Conservation (phyloP, 768 basidiomycete genomes). For the Pisolithus albus region DNA sequence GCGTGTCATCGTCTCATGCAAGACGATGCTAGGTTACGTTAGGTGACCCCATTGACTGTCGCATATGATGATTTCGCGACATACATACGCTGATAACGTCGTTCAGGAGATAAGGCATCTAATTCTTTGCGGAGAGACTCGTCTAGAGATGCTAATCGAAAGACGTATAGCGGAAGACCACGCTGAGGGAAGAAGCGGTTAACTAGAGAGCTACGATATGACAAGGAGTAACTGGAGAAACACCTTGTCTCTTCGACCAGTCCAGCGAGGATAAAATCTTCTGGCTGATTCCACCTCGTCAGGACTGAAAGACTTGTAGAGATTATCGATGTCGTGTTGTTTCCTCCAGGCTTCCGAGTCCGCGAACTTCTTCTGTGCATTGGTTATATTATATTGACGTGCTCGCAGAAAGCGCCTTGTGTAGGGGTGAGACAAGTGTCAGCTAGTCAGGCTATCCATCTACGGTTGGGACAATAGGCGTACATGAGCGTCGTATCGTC, state of each 20-base stretch:
- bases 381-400: conserved; percentile 52
- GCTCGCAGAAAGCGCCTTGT: conserved; percentile 77
- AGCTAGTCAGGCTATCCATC: not conserved
- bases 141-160: conserved; percentile 56
- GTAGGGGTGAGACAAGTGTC: not conserved
- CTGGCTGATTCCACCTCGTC: conserved; percentile 55
- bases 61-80: conserved; percentile 17
- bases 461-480: conserved; percentile 15
- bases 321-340: conserved; percentile 50
- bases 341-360: conserved; percentile 64
- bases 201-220: not conserved
- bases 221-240: conserved; percentile 1
- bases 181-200: conserved; percentile 31
- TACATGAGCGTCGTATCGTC: conserved; percentile 66
- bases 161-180: conserved; percentile 73
- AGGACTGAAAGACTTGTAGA: conserved; percentile 52
- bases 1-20: conserved; percentile 61
- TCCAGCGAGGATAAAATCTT: conserved; percentile 75
- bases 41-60: not conserved
- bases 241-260: conserved; percentile 71
- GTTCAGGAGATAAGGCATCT: conserved; percentile 42
- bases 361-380: conserved; percentile 66
- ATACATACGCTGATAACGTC: conserved; percentile 67
- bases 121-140: conserved; percentile 51
- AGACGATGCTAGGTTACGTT: conserved; percentile 40